Evolutionary conservation across 2,329 filamentous ascomycete genomes (phyloP).

Genomic region (Exophiala dermatitidis): DNA sequence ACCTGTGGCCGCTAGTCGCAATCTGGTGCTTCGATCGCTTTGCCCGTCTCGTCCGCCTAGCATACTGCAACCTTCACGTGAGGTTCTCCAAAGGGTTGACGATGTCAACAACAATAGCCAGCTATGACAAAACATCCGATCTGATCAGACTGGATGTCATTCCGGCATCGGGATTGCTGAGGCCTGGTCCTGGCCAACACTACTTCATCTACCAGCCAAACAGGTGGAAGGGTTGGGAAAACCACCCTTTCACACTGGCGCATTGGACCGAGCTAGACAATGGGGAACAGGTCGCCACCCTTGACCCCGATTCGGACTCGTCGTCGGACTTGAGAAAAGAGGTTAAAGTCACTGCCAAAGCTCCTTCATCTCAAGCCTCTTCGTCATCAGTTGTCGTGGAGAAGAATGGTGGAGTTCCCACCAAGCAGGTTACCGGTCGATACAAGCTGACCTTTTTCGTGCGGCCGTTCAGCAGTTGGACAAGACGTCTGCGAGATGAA

Average conservation of each 20-base stretch:
- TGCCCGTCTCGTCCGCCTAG: conserved; percentile 38
- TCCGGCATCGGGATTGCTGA: conserved; percentile 31
- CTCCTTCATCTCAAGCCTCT: neutral
- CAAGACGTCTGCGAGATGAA: conserved; percentile 38
- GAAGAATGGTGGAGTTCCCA: neutral
- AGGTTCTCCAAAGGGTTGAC: conserved; percentile 28
- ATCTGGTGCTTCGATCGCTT: conserved; percentile 46
- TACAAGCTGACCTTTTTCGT: conserved; percentile 43
- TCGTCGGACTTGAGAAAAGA: neutral
- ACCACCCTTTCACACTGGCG: conserved; percentile 46
- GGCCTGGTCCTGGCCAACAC: conserved; percentile 41
- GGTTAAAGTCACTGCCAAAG: conserved; percentile 1
- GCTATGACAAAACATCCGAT: conserved; percentile 40
- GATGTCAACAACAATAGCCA: conserved; percentile 35
- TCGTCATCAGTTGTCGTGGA: neutral
- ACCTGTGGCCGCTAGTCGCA: conserved; percentile 44
- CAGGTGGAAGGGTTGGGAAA: conserved; percentile 43
- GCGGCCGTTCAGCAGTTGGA: conserved; percentile 47
- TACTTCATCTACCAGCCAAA: conserved; percentile 46
- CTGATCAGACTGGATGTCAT: conserved; percentile 44
- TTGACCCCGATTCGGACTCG: conserved; percentile 9
- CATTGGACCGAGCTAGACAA: conserved; percentile 21
- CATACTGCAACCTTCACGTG: conserved; percentile 41
- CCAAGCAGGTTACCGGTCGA: conserved; percentile 12
- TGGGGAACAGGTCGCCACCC: conserved; percentile 2